Evolutionary conservation across 257 asterid genomes (phyloP), one percentile per base, ranked within the genome.

Genomic region (Parsonsia alboflavescens): DNA sequence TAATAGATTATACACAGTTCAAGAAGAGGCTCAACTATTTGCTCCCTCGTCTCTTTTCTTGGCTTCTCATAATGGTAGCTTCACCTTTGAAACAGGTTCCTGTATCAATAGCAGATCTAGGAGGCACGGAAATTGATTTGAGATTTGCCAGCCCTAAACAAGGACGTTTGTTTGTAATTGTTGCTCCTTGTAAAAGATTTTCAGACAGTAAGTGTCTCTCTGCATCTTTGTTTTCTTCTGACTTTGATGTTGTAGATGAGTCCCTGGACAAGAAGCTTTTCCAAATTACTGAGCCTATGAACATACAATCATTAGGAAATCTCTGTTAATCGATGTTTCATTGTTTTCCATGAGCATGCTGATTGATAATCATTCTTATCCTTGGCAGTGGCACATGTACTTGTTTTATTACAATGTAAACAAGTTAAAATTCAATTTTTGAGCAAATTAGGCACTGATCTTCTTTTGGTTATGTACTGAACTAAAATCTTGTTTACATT

Each of bases 91-190:
- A 54, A 80, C 82, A 91, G 98, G 96, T 89, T 75, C 98, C 98
- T n/a, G 98, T 93, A 39, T 93, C 98, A 26, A 93, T 93, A 78
- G 98, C 97, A 54, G 98, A 93, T 77, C 83, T 93, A 36, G 98
- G 98, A 75, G 98, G 98, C 79, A 93, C 98, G 4, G 98, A 91
- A 86, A 93, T 93, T 63, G 98, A 93, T 80, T 80, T 93, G 91
- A 86, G 98, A 79, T 93, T 93, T 22, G 89, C 90, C 13, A 92
- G 78, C 83, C 88, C 97, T 1, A 90, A 89, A 82, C 85, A 92
- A 84, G 99, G 99, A 75, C 91, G 96, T 36, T 52, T 88, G 19
- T 86, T 41, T 68, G 99, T 94, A 68, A 82, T 94, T 64, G 97
- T 94, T 52, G 97, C 99, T 44, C 99, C 97, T 61, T 97, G 92